Evolutionary conservation across 1,284 basidiomycete genomes (phyloP).

Genomic region (Inonotus obliquus): DNA sequence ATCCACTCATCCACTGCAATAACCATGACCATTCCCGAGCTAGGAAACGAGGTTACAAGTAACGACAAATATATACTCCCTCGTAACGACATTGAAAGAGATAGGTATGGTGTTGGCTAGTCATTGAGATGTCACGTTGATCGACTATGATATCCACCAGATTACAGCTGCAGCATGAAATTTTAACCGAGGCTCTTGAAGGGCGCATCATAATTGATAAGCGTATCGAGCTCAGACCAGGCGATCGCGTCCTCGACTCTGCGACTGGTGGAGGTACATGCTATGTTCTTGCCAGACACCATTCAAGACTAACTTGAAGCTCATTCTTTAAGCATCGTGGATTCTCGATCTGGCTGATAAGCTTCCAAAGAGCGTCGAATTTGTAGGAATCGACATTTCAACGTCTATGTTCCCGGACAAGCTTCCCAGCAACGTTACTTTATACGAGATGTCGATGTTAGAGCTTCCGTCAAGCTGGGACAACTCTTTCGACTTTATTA

Average conservation of each 20-base stretch:
- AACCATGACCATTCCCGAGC: background rate
- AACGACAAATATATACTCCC: conserved; percentile 1
- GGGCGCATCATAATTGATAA: conserved; percentile 10
- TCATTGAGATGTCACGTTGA: too few relatives aligned
- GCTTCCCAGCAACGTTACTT: conserved; percentile 8
- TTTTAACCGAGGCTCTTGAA: conserved; percentile 2
- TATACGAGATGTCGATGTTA: conserved; percentile 1
- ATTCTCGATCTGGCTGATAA: conserved; percentile 11
- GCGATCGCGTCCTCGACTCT: conserved; percentile 8
- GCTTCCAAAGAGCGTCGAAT: background rate
- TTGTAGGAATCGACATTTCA: conserved; percentile 11
- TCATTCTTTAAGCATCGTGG: conserved; percentile 12
- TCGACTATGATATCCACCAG: background rate
- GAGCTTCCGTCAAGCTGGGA: conserved; percentile 21
- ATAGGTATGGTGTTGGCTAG: background rate
- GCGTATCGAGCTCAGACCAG: background rate
- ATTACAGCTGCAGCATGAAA: conserved; percentile 10
- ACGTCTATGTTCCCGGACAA: conserved; percentile 6
- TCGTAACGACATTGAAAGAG: background rate
- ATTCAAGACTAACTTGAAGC: background rate
- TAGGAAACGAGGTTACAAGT: background rate
- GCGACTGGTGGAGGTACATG: conserved; percentile 12
- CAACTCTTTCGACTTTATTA: conserved; percentile 27
- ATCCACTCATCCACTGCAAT: background rate
- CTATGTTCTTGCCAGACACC: background rate